Evolutionary conservation across 192 early-diverging fungal genomes (phyloP), one percentile per base, ranked within the genome.

Genomic region (Jimgerdemannia flammicorona): DNA sequence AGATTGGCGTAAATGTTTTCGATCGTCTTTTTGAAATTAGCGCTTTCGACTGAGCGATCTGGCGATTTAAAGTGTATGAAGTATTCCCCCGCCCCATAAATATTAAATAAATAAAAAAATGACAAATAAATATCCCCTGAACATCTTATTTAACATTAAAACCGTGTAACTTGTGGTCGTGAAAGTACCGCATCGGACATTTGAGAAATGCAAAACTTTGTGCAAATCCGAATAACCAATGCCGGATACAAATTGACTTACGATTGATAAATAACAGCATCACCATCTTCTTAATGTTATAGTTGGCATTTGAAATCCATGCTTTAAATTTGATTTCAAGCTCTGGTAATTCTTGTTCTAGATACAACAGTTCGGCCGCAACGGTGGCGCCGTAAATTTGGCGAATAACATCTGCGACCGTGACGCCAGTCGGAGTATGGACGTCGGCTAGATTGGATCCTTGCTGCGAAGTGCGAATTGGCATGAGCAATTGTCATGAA

Each of bases 181-280:
- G n/a, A n/a, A n/a, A n/a, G n/a, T n/a, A n/a, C n/a, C n/a, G n/a
- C n/a, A n/a, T n/a, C n/a, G n/a, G n/a, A n/a, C n/a, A n/a, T n/a
- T n/a, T n/a, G n/a, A n/a, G n/a, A n/a, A n/a, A n/a, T n/a, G n/a
- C n/a, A n/a, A n/a, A n/a, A n/a, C n/a, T n/a, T n/a, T n/a, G n/a
- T n/a, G n/a, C n/a, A n/a, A n/a, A n/a, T n/a, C n/a, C n/a, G n/a
- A n/a, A 68, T 8, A 41, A 68, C 17, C 67, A 68, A 68, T 7
- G 6, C 11, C 49, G 49, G 49, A n/a, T 54, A 11, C 49, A 19
- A 75, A 29, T 0, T 14, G 2, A 77, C 90, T 78, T 88, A 94
- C 93, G 89, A 83, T 99, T 99, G 76, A 99, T 99, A 76, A 99
- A 99, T 4, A 99, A 80, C 0, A 99, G 75, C 74, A 99, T 92